Base-by-base conservation (phyloP, 2,329 filamentous ascomycete species). In the Colletotrichum tropicale region DNA sequence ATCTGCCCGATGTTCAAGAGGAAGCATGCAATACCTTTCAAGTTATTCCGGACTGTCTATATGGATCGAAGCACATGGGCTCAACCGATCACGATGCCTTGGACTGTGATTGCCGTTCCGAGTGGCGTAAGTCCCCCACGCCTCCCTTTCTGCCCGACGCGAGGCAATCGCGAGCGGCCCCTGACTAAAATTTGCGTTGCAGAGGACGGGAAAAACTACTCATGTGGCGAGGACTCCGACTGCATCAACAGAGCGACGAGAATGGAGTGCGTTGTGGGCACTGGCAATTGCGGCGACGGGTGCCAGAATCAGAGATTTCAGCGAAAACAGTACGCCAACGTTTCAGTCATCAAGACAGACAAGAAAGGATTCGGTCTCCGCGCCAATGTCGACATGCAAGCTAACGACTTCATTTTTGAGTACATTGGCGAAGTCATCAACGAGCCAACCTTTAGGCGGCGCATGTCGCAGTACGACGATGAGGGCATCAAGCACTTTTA, bases 401-500 rank as follows among this genome's bases (percentile, higher is more conserved):
- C 94, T 26, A 93, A 98, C 82, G 95, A 98, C 82, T 98, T 99
- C 83, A 95, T 99, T 80, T 98, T 95, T 83, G 97, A 99, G 86
- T 99, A 99, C 84, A 96, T 99, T 80, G 97, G 97, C 80, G 97
- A 99, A 86, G 97, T 98, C 80, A 98, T 99, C 83, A 96, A 98
- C 80, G 96, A 99, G 85, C 90, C 92, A 34, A 94, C 94, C 13
- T 98, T 98, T 82, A 94, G 96, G 71, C 92, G 93, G 74, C 95
- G 97, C 77, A 98, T 98, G 93, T 88, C 95, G 52, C 94, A 98
- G 81, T 99, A 99, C 85, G 96, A 98, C 82, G 91, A 97, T 64
- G 95, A 98, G 84, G 96, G 96, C 76, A 98, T 99, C 89, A 98
- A 98, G 85, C 97, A 99, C 86, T 99, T 99, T 85, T 99, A 99